A percentile compares a stretch with the other conserved stretches of the same genome.
These are phyloP conservation scores for Pestalotiopsis sp. DNA, from an alignment of 2,329 filamentous ascomycete genomes.

Conservation along the genomic window DNA sequence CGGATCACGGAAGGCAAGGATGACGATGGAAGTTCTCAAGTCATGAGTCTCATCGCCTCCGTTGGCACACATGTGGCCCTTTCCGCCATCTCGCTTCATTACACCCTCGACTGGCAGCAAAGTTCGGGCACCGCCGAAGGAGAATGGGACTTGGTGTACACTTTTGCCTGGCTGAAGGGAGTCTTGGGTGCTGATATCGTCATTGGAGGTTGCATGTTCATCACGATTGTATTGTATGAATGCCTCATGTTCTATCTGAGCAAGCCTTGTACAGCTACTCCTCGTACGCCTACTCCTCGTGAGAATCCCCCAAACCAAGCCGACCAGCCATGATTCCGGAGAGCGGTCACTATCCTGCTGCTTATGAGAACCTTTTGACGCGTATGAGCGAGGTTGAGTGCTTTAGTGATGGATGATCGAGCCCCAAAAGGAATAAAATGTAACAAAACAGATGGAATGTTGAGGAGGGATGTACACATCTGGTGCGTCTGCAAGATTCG, in stretches of 20 bases:
- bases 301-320: too few relatives aligned
- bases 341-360: too few relatives aligned
- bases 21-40: background rate
- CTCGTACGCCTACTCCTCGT: too few relatives aligned
- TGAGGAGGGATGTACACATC: too few relatives aligned
- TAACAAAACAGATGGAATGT: too few relatives aligned
- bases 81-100: background rate
- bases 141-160: background rate
- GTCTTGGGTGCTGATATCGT: background rate
- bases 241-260: background rate
- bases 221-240: background rate
- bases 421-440: too few relatives aligned
- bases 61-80: background rate
- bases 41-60: background rate
- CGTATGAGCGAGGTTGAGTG: too few relatives aligned
- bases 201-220: background rate
- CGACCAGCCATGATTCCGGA: too few relatives aligned
- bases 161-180: background rate
- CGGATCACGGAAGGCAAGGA: background rate
- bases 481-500: too few relatives aligned
- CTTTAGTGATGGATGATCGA: too few relatives aligned
- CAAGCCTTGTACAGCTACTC: too few relatives aligned
- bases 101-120: background rate
- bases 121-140: background rate
- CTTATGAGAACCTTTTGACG: too few relatives aligned